Percentiles rank a stretch among this genome's conserved stretches.
phyloP scores from a whole-genome alignment of 2,329 filamentous ascomycete genomes.

The Trichoderma oligosporum region DNA sequence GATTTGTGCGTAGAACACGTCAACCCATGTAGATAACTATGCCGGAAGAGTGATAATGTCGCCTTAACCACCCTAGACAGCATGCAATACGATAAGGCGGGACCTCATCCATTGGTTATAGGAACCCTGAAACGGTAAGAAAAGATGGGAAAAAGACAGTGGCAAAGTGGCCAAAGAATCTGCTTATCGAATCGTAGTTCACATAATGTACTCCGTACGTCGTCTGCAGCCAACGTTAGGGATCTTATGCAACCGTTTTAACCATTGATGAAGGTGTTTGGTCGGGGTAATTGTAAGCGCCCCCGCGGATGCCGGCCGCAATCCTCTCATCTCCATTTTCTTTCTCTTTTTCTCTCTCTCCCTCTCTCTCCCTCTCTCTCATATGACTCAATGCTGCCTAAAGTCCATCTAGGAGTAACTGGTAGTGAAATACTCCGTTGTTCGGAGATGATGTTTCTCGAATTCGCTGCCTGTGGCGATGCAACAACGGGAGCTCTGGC shows the following conservation, averaged over 20 bases:
- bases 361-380: not conserved
- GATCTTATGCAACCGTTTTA: slow-evolving; percentile 18
- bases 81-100: slow-evolving; percentile 17
- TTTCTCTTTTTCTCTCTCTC: not conserved
- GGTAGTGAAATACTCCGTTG: no score
- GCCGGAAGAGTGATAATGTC: slow-evolving; percentile 17
- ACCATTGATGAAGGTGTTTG: not conserved
- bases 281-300: slow-evolving; percentile 5
- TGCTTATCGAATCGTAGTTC: slow-evolving; percentile 6
- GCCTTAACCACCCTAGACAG: not conserved
- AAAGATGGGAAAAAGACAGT: no score
- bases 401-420: no score
- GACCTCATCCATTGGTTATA: slow-evolving; percentile 6
- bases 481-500: slow-evolving; percentile 4
- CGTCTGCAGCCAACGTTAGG: slow-evolving; percentile 14
- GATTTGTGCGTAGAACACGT: slow-evolving; percentile 17
- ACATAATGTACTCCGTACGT: not conserved
- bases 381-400: slow-evolving; percentile 12
- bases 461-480: not conserved
- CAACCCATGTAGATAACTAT: slow-evolving; percentile 15
- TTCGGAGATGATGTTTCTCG: no score
- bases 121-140: not conserved
- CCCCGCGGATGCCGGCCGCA: slow-evolving; percentile 17
- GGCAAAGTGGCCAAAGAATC: slow-evolving; percentile 11
- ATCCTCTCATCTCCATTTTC: not conserved